A percentile compares a stretch with the other conserved stretches of the same genome.
Conservation (phyloP, 2,329 filamentous ascomycete species). For the Lasiodiplodia sp. region DNA sequence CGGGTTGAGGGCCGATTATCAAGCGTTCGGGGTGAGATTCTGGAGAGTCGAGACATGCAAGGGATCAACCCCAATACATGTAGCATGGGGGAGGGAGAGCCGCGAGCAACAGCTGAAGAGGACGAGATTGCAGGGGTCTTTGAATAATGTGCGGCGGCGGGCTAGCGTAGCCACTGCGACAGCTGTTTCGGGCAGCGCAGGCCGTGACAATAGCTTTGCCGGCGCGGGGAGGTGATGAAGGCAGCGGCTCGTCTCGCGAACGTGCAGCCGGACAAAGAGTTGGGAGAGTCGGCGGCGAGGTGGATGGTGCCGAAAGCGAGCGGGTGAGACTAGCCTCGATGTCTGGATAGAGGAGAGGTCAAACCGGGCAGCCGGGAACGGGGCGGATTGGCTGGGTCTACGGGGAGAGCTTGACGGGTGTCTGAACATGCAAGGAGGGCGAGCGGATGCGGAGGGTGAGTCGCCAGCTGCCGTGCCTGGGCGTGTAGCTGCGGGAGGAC, state of each 20-base stretch:
- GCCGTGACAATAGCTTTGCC: conserved; percentile 19
- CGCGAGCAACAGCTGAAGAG: conserved; percentile 8
- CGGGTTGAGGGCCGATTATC: conserved; percentile 28
- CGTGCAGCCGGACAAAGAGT: conserved; percentile 29
- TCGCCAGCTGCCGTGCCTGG: conserved; percentile 26
- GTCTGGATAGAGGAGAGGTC: conserved; percentile 31
- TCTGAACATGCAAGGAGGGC: conserved; percentile 30
- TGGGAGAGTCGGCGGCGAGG: conserved; percentile 6
- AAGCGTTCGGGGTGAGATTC: conserved; percentile 23
- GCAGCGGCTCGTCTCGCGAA: conserved; percentile 29
- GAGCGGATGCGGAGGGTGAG: conserved; percentile 30
- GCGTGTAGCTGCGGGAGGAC: conserved; percentile 19
- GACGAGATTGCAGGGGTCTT: conserved; percentile 30
- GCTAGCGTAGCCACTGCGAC: conserved; percentile 25
- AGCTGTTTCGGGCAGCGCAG: conserved; percentile 26
- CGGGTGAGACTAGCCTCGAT: conserved; percentile 29
- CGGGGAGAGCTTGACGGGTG: conserved; percentile 28
- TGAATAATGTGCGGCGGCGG: conserved; percentile 25
- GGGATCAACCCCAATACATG: conserved; percentile 29
- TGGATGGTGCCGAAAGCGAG: conserved; percentile 30
- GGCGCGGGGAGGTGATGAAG: conserved; percentile 3
- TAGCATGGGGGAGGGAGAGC: conserved; percentile 25
- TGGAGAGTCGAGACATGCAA: conserved; percentile 31
- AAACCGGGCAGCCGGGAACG: conserved; percentile 29
- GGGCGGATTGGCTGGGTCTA: conserved; percentile 29